Evolutionary conservation across 441 rosid species (phyloP), one percentile per base, ranked within the genome.

Genomic region (Adansonia gregorii): DNA sequence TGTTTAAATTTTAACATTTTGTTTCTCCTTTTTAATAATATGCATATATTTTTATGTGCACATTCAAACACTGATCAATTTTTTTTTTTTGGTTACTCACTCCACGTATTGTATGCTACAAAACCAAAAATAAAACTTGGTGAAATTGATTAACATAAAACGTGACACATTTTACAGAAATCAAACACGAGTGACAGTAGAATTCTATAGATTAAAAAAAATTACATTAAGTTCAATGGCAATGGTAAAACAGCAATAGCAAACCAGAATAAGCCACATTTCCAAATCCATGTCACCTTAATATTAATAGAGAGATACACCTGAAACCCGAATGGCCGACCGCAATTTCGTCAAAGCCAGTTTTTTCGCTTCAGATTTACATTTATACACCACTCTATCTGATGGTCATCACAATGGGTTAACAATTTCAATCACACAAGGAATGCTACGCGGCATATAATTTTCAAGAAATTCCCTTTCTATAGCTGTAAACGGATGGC

Each of bases 361-460:
- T n/a, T 43, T 70, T 45, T 31, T 52, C 51, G 78, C 48, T 41
- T 59, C 61, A n/a, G 8, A 61, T 78, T 68, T 67, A 49, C 35
- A 64, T 49, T 63, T 41, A 63, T 75, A 68, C 48, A 72, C 78
- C 78, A 67, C 79, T 54, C 77, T 59, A 77, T 14, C 46, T 27
- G 20, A 54, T 46, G 60, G 74, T 76, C 64, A 49, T 19, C 52
- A 27, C 22, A 58, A 67, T 43, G 75, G 39, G 76, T 71, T 52
- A 60, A 46, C 69, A 27, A 35, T 59, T 67, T 45, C 83, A 70
- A 59, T 75, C 76, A 14, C 65, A 58, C 55, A 73, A 82, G 78
- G 80, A 86, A 78, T 72, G 80, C 81, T 70, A 60, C 4, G 9
- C 65, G 48, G 76, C 78, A 78, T 69, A 77, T n/a, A 46, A 27